phyloP scores from a whole-genome alignment of 768 basidiomycete genomes.

The Ramaria sp. region DNA sequence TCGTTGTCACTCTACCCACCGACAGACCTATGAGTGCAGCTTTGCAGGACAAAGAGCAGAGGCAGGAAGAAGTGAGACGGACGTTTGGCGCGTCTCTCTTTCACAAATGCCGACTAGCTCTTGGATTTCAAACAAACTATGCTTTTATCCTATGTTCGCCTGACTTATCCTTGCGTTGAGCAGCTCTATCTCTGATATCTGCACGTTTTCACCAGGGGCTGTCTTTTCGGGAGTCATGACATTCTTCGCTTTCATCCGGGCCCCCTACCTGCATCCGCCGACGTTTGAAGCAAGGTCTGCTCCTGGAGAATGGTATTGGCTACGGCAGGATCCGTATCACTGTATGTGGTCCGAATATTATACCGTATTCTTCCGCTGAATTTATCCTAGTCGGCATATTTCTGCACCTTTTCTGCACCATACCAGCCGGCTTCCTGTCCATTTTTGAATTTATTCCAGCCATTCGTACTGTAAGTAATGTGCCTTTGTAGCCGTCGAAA shows the following conservation, averaged over 20 bases:
- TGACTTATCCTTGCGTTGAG: not conserved
- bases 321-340: conserved; percentile 1
- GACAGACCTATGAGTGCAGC: too few species aligned
- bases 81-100: not conserved
- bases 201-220: not conserved
- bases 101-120: not conserved
- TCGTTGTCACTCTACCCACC: too few species aligned
- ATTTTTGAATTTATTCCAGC: conserved; percentile 7
- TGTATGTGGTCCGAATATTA: not conserved
- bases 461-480: conserved; percentile 2
- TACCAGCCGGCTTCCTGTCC: conserved; percentile 4
- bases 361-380: not conserved
- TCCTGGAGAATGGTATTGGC: conserved; percentile 8
- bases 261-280: conserved; percentile 2
- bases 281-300: not conserved
- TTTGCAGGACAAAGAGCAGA: not conserved
- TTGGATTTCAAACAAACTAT: conserved; percentile 4
- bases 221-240: not conserved
- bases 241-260: not conserved
- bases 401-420: not conserved
- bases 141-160: conserved; percentile 3
- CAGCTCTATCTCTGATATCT: not conserved
- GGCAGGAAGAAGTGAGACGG: not conserved
- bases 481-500: not conserved
- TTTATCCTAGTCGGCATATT: conserved; percentile 2